These are phyloP conservation scores for Vitis amurensis DNA, from an alignment of 164 flowering plant genomes.

Conservation along the genomic window DNA sequence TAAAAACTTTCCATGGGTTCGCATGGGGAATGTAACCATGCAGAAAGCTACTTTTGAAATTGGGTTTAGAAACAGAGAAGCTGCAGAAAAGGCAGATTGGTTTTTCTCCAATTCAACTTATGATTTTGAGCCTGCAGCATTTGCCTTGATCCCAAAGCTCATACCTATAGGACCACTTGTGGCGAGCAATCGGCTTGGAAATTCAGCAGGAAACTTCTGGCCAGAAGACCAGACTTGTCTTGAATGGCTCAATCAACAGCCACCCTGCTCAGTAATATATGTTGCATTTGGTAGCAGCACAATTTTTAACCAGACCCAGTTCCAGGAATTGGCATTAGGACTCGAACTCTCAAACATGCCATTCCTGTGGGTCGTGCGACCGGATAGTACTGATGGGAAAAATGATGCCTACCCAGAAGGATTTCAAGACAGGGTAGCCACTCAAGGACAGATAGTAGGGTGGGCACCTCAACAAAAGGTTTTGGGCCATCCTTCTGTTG, in stretches of 20 bases:
- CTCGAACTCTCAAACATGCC: conserved; percentile 41
- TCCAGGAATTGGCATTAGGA: conserved; percentile 50
- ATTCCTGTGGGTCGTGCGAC: conserved; percentile 57
- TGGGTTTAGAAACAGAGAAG: not conserved
- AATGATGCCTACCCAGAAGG: conserved; percentile 30
- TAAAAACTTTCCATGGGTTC: conserved; percentile 21
- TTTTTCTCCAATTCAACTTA: conserved; percentile 32
- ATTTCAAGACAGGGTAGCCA: conserved; percentile 27
- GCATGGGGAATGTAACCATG: conserved; percentile 11
- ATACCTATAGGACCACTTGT: conserved; percentile 39
- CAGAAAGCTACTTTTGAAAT: conserved; percentile 14
- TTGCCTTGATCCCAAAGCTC: conserved; percentile 15
- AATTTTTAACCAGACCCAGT: conserved; percentile 25
- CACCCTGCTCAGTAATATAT: conserved; percentile 41
- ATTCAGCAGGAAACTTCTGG: conserved; percentile 25
- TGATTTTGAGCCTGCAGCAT: conserved; percentile 39
- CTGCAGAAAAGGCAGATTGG: conserved; percentile 14
- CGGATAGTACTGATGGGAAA: conserved; percentile 20
- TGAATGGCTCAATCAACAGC: conserved; percentile 44
- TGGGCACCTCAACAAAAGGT: conserved; percentile 64
- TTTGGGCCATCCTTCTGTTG: conserved; percentile 48
- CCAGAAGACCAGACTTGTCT: conserved; percentile 43
- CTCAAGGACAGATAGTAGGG: conserved; percentile 35
- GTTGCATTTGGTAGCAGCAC: conserved; percentile 54
- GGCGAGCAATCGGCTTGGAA: conserved; percentile 9